Base-by-base conservation (phyloP, 2,329 filamentous ascomycete genomes). In the Juglanconis sp. region DNA sequence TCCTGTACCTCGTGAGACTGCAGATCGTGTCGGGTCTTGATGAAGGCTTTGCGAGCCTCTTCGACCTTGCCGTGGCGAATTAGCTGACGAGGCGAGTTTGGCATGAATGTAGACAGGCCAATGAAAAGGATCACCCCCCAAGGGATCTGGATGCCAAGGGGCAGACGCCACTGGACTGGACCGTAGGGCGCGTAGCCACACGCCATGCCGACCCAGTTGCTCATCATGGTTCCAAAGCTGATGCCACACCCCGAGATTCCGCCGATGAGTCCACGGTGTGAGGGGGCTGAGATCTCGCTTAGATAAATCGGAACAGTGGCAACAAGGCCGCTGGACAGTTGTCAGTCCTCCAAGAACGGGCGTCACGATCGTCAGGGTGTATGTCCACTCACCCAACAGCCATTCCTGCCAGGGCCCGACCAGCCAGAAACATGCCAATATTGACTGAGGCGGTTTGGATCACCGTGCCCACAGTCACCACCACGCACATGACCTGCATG, bases 131-230 rank as follows among this genome's bases (percentile, higher is more conserved):
- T 72, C 4, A 85, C 66, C 3, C 81, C 81, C 79, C 80, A 85
- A 0, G 82, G 81, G 10, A 84, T 78, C 67, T 85, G 82, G 32
- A 84, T 75, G 0, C 73, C 81, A 3, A 85, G 74, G 0, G 82
- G 82, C 0, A 85, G 70, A 10, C 82, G 76, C 82, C 82, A 85
- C 67, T 85, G 82, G 0, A 77, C 68, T 4, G 75, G 66, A 0
- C 82, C 82, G 59, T 83, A 82, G 0, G 81, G 74, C 0, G 81
- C 80, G 57, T 78, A 83, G 24, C 78, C 76, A 62, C 81, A 83
- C 0, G 80, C 81, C 64, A 79, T 84, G 3, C 82, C 82, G 4
- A 84, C 76, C 82, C 82, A 85, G 67, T 85, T 85, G 4, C 79
- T 81, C 63, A 74, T 71, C 80, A 83, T 83, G 3, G 80, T 83